Evolutionary conservation across 495 filamentous ascomycete genomes (phyloP).

Genomic region (Penicillium robsamsonii): DNA sequence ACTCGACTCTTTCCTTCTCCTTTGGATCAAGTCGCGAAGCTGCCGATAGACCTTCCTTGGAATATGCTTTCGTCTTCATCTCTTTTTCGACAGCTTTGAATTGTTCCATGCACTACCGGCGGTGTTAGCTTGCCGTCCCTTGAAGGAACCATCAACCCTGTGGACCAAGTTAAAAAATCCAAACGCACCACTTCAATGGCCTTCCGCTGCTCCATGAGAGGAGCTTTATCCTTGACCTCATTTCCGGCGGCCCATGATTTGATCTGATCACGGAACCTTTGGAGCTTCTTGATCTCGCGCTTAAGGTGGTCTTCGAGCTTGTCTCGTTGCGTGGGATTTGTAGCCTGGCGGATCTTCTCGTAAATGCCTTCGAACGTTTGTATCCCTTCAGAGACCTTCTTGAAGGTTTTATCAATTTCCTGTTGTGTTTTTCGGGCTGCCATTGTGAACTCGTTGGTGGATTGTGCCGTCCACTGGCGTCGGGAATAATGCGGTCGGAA

Average conservation of each 20-base stretch:
- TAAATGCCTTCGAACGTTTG: conserved; percentile 86
- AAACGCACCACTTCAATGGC: conserved; percentile 84
- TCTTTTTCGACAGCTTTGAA: conserved; percentile 99
- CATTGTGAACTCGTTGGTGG: conserved; percentile 55
- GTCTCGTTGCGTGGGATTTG: conserved; percentile 93
- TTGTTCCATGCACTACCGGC: conserved; percentile 91
- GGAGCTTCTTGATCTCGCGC: conserved; percentile 99
- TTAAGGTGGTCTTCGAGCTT: conserved; percentile 97
- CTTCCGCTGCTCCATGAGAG: conserved; percentile 86
- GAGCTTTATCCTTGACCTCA: conserved; percentile 98
- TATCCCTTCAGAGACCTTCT: conserved; percentile 92
- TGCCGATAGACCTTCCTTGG: conserved; percentile 90
- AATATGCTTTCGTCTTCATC: conserved; percentile 99
- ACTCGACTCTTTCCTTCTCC: conserved; percentile 87
- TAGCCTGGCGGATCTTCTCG: conserved; percentile 89
- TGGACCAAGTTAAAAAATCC: background rate
- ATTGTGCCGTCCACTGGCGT: conserved; percentile 25
- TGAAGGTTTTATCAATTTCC: conserved; percentile 98
- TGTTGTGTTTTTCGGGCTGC: conserved; percentile 91
- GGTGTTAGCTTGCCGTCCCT: conserved; percentile 21
- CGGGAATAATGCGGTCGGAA: conserved; percentile 15
- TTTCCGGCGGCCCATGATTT: conserved; percentile 97
- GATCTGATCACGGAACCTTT: conserved; percentile 95
- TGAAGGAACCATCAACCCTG: background rate
- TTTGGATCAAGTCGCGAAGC: conserved; percentile 91